Evolutionary conservation across 2,329 filamentous ascomycete genomes (phyloP), one percentile per base, ranked within the genome.

Genomic region (Claviceps purpurea): DNA sequence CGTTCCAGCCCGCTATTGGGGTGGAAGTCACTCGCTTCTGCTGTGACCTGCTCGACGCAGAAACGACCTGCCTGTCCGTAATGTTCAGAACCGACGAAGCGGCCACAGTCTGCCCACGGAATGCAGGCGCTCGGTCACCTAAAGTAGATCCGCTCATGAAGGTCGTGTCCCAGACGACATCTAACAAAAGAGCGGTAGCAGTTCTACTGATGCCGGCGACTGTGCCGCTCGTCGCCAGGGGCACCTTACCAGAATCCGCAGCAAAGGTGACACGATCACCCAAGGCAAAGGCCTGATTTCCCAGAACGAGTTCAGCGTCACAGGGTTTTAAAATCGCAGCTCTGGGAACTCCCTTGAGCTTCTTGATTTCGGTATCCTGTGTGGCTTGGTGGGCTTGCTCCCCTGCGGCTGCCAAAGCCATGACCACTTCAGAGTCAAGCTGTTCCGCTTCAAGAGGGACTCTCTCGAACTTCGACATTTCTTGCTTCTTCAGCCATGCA

Each of bases 111-210:
- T 93, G 90, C 50, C 93, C 93, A 39, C 91, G 82, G 81, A 98
- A 98, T 40, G 88, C 83, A 26, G 89, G 89, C 64, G 91, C 95
- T 54, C 93, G 84, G 52, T 90, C 89, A 54, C 88, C 87, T 16
- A 98, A 77, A 0, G 87, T 93, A 1, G 90, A 96, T 56, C 93
- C 93, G 63, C 89, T 95, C 90, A 98, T 97, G 68, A 98, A 98
- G 0, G 89, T 86, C 13, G 81, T 80, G 65, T 98, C 94, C 69
- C 95, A 98, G 7, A 98, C 84, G 53, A 97, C 80, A 65, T 98
- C 93, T 40, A 98, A 75, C 53, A 96, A 76, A 47, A 87, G 79
- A 26, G 84, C 85, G 52, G 87, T 86, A 20, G 89, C 78, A 34
- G 90, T 96, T 52, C 88, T 85, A 55, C 89, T 96, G 64, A 96